Percentiles rank a stretch among this genome's conserved stretches.
These are phyloP conservation scores for Stachybotrys elegans DNA, from an alignment of 2,329 filamentous ascomycete genomes.

Conservation along the genomic window DNA sequence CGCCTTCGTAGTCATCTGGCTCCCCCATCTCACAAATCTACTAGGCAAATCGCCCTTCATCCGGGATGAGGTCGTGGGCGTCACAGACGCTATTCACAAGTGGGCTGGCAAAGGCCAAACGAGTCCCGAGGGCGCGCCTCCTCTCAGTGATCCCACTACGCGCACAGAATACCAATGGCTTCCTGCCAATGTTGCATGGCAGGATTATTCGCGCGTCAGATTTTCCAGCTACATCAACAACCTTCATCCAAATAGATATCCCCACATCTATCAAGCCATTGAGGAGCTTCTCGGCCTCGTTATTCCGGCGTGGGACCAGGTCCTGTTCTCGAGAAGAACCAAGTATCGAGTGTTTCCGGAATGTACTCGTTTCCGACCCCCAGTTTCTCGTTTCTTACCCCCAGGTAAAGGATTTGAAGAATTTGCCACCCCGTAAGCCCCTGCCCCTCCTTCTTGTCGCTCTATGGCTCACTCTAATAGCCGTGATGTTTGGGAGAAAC, in stretches of 20 bases:
- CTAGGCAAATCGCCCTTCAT: not conserved
- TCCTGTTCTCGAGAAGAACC: too few species aligned
- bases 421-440: too few species aligned
- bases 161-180: slow-evolving; percentile 6
- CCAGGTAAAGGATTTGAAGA: too few species aligned
- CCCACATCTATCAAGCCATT: slow-evolving; percentile 23
- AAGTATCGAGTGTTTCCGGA: too few species aligned
- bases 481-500: too few species aligned
- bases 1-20: too few species aligned
- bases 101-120: slow-evolving; percentile 1
- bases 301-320: slow-evolving; percentile 33
- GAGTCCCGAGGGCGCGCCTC: not conserved
- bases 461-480: too few species aligned
- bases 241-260: slow-evolving; percentile 25
- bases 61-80: slow-evolving; percentile 1
- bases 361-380: too few species aligned
- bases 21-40: not conserved
- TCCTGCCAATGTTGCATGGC: slow-evolving; percentile 29
- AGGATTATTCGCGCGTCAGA: slow-evolving; percentile 15
- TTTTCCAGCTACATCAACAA: slow-evolving; percentile 39
- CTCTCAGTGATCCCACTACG: not conserved
- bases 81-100: not conserved
- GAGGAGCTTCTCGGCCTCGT: slow-evolving; percentile 25
- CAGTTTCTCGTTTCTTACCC: too few species aligned
- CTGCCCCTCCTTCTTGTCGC: too few species aligned